phyloP scores from a whole-genome alignment of 2,329 filamentous ascomycete species.

The Colletotrichum chlorophyti region DNA sequence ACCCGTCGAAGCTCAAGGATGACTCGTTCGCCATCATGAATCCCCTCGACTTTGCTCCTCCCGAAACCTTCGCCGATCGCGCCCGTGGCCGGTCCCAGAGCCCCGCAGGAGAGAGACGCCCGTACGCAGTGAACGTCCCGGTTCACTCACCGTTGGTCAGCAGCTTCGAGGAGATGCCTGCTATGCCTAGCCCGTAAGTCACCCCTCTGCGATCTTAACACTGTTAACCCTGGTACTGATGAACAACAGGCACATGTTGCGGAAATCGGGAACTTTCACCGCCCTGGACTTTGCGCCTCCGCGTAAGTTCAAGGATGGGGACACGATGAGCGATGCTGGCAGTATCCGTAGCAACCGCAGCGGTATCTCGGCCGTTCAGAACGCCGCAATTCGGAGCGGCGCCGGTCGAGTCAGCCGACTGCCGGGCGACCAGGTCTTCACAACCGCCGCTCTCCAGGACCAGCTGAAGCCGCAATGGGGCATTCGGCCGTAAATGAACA shows the following conservation, averaged over 20 bases:
- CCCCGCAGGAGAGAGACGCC: conserved; percentile 67
- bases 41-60: conserved; percentile 87
- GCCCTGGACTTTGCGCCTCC: conserved; percentile 82
- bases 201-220: no score
- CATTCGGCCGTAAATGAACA: conserved; percentile 51
- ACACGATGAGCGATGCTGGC: conserved; percentile 69
- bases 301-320: conserved; percentile 71
- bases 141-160: conserved; percentile 81
- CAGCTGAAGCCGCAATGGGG: conserved; percentile 66
- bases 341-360: conserved; percentile 74
- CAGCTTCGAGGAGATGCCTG: conserved; percentile 84
- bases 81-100: conserved; percentile 73
- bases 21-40: conserved; percentile 74
- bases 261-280: conserved; percentile 81
- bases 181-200: conserved; percentile 88
- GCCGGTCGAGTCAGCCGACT: conserved; percentile 88
- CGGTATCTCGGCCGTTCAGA: conserved; percentile 75
- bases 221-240: conserved; percentile 14
- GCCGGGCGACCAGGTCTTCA: conserved; percentile 82
- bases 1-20: conserved; percentile 83
- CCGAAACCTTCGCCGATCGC: conserved; percentile 69
- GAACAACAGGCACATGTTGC: conserved; percentile 66
- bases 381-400: conserved; percentile 77
- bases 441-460: conserved; percentile 69
- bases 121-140: conserved; percentile 72